Percentiles rank a stretch among this genome's conserved stretches.
Conservation (phyloP, 305 asterid genomes). For the Fraxinus xanthoxyloides region DNA sequence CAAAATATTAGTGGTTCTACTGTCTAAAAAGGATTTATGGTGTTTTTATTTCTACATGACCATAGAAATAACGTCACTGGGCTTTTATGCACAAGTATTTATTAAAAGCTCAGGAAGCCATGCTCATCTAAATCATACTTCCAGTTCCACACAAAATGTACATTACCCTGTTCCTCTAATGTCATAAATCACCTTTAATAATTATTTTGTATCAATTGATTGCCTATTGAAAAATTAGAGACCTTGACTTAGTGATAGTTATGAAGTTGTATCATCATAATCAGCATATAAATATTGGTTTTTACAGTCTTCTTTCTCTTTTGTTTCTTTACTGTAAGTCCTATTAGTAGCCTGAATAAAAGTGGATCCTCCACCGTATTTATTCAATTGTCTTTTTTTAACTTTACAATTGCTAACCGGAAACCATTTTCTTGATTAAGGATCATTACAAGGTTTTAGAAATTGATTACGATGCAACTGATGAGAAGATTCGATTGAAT, state of each 20-base stretch:
- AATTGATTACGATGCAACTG: conserved; percentile 68
- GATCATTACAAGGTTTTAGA: conserved; percentile 65
- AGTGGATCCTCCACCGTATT: neutral
- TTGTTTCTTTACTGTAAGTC: neutral
- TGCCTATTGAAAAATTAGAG: neutral
- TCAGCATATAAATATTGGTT: neutral
- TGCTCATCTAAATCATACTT: neutral
- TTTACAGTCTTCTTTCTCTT: neutral
- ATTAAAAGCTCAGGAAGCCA: neutral
- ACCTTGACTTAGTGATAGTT: neutral
- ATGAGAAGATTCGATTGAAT: conserved; percentile 56
- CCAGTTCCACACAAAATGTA: neutral
- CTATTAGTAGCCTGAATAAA: neutral
- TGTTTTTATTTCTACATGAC: neutral
- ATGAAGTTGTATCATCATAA: neutral
- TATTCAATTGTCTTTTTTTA: neutral
- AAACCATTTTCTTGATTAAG: conserved; percentile 28
- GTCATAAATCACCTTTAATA: neutral
- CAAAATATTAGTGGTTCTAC: neutral
- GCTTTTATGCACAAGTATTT: neutral
- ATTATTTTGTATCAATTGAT: neutral
- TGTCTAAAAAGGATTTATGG: neutral
- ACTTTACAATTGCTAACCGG: neutral
- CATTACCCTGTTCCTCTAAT: neutral
- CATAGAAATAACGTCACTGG: neutral